These are phyloP conservation scores for Stenogyne calaminthoides DNA, from an alignment of 305 asterid species.

Conservation along the genomic window DNA sequence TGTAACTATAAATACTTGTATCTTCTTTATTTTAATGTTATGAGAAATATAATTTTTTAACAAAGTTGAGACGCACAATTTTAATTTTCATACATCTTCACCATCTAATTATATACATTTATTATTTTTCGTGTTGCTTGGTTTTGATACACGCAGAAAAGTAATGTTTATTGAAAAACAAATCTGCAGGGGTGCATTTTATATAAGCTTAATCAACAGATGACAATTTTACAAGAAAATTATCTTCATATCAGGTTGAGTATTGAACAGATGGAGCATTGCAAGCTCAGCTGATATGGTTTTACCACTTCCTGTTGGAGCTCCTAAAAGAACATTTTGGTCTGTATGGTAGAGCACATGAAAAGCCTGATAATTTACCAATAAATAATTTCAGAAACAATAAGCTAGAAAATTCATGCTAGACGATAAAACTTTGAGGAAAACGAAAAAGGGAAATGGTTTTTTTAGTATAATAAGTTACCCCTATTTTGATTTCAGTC, in stretches of 20 bases:
- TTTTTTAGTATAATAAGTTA: too few relatives aligned
- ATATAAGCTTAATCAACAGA: slow-evolving; percentile 7
- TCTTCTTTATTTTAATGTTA: too few relatives aligned
- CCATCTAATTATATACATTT: too few relatives aligned
- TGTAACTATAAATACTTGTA: too few relatives aligned
- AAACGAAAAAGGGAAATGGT: too few relatives aligned
- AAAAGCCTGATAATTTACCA: slow-evolving; percentile 69
- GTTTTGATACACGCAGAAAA: too few relatives aligned
- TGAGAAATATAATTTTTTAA: too few relatives aligned
- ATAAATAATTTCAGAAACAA: slow-evolving; percentile 34
- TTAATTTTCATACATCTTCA: too few relatives aligned
- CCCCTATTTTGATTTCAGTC: too few relatives aligned
- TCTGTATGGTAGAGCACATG: slow-evolving; percentile 90
- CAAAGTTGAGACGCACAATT: too few relatives aligned
- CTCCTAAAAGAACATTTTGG: slow-evolving; percentile 96
- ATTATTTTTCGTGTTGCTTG: too few relatives aligned
- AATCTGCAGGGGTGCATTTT: background rate
- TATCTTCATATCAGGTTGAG: slow-evolving; percentile 99
- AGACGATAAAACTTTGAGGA: background rate
- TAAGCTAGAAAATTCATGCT: slow-evolving; percentile 22
- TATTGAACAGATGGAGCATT: slow-evolving; percentile 87
- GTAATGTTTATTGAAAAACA: slow-evolving; percentile 5
- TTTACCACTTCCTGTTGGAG: slow-evolving; percentile 99
- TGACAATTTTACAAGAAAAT: background rate
- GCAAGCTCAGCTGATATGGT: slow-evolving; percentile 99